Conservation (phyloP, 1,284 basidiomycete species). For the Tranzscheliella williamsii region DNA sequence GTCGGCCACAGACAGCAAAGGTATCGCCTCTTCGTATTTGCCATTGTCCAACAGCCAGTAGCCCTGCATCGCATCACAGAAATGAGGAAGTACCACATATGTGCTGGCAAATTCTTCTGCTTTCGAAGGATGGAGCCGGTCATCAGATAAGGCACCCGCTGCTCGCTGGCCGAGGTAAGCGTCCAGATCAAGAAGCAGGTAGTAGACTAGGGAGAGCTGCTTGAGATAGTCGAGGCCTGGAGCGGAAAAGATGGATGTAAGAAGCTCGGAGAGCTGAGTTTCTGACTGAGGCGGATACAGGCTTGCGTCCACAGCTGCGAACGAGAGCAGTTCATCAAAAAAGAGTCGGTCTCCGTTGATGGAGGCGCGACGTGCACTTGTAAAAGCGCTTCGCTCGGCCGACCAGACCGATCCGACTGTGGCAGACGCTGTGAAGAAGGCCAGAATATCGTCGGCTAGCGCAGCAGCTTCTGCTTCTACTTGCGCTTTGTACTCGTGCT, state of each 20-base stretch:
- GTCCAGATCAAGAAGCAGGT: slow-evolving; percentile 36
- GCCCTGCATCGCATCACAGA: slow-evolving; percentile 37
- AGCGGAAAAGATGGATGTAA: slow-evolving; percentile 26
- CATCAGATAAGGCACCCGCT: neutral
- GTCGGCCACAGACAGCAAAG: slow-evolving; percentile 26
- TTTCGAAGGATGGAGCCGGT: neutral
- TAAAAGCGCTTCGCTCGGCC: slow-evolving; percentile 5
- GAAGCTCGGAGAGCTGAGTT: slow-evolving; percentile 11
- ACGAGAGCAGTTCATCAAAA: slow-evolving; percentile 36
- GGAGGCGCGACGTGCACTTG: slow-evolving; percentile 3
- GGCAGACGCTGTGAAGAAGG: slow-evolving; percentile 18
- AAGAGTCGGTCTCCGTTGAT: slow-evolving; percentile 22
- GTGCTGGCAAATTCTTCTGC: slow-evolving; percentile 33
- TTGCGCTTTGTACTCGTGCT: too few relatives aligned
- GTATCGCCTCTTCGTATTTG: slow-evolving; percentile 29
- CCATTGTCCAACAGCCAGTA: slow-evolving; percentile 48
- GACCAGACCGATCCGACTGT: slow-evolving; percentile 22
- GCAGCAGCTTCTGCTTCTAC: slow-evolving; percentile 22
- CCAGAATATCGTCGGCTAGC: slow-evolving; percentile 23
- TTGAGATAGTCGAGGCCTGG: slow-evolving; percentile 37
- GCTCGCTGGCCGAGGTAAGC: slow-evolving; percentile 2
- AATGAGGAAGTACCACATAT: slow-evolving; percentile 33
- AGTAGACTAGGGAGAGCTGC: slow-evolving; percentile 37
- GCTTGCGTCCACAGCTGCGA: slow-evolving; percentile 23
- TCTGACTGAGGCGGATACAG: slow-evolving; percentile 27